Evolutionary conservation across 495 filamentous ascomycete species (phyloP).

Genomic region (Trichoderma gamsii): DNA sequence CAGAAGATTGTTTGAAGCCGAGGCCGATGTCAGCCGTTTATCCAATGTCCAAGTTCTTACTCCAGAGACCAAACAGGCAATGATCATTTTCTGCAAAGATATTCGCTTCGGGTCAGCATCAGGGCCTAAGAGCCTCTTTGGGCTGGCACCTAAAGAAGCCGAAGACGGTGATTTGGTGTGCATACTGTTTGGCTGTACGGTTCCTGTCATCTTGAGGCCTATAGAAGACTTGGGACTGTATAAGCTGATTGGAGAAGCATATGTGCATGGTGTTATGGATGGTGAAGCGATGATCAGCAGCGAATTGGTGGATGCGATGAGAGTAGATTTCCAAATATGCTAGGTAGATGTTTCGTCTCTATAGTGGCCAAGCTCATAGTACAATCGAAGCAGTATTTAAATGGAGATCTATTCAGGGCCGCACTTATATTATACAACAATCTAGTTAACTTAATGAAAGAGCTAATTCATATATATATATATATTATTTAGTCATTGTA

Average conservation of each 20-base stretch:
- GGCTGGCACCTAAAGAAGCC: slow-evolving; percentile 22
- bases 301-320: neutral
- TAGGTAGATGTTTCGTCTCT: neutral
- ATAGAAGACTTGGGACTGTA: neutral
- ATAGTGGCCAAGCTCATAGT: no score
- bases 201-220: slow-evolving; percentile 35
- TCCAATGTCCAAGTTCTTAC: neutral
- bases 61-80: neutral
- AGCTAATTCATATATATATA: no score
- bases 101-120: slow-evolving; percentile 15
- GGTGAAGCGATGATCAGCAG: slow-evolving; percentile 1
- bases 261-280: slow-evolving; percentile 16
- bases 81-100: neutral
- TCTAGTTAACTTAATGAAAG: no score
- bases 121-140: slow-evolving; percentile 26
- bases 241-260: slow-evolving; percentile 6
- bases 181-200: slow-evolving; percentile 39
- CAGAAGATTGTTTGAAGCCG: slow-evolving; percentile 15
- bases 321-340: neutral
- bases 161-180: slow-evolving; percentile 30
- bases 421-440: no score
- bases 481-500: no score
- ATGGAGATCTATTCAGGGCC: no score
- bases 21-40: neutral
- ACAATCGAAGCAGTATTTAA: no score